A percentile compares a stretch with the other conserved stretches of the same genome.
Evolutionary conservation across 1,284 basidiomycete genomes (phyloP).

Genomic region (Anthracocystis panici-leucophaei): DNA sequence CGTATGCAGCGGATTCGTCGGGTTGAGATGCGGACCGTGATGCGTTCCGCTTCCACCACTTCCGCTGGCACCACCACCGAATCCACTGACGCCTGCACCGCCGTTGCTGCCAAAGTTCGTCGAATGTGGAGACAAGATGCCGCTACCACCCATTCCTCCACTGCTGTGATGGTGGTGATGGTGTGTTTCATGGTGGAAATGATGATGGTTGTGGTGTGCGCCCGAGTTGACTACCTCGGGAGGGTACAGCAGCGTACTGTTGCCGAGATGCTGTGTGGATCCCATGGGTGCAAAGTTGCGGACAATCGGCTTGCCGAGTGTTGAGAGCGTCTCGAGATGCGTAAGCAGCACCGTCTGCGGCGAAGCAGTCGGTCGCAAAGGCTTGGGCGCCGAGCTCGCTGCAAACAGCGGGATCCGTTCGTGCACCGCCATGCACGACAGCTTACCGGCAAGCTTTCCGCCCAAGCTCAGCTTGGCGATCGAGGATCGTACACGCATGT

Average conservation of each 20-base stretch:
- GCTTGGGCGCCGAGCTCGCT: constrained; percentile 69
- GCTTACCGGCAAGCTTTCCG: constrained; percentile 54
- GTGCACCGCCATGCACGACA: constrained; percentile 90
- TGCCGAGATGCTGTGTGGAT: constrained; percentile 38
- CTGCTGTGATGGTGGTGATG: constrained; percentile 22
- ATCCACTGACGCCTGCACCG: neutral
- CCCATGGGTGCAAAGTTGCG: constrained; percentile 42
- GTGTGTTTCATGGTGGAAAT: constrained; percentile 9
- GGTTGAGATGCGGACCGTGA: constrained; percentile 27
- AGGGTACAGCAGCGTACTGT: constrained; percentile 37
- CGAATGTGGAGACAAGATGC: constrained; percentile 7
- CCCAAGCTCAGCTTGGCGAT: constrained; percentile 78
- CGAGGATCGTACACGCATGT: constrained; percentile 82
- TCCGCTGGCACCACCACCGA: neutral
- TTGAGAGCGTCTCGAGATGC: constrained; percentile 48
- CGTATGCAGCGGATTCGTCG: constrained; percentile 32
- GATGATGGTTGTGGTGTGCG: constrained; percentile 38
- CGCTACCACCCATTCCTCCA: constrained; percentile 9
- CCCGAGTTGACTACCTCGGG: constrained; percentile 30
- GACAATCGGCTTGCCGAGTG: constrained; percentile 39
- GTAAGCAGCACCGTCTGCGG: constrained; percentile 51
- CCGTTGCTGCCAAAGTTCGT: neutral
- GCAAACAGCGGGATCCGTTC: constrained; percentile 86
- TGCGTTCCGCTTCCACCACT: constrained; percentile 4
- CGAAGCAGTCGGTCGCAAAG: constrained; percentile 27